These are phyloP conservation scores for Globisporangium mamillatum DNA, from an alignment of 352 stramenopile species.

Conservation along the genomic window DNA sequence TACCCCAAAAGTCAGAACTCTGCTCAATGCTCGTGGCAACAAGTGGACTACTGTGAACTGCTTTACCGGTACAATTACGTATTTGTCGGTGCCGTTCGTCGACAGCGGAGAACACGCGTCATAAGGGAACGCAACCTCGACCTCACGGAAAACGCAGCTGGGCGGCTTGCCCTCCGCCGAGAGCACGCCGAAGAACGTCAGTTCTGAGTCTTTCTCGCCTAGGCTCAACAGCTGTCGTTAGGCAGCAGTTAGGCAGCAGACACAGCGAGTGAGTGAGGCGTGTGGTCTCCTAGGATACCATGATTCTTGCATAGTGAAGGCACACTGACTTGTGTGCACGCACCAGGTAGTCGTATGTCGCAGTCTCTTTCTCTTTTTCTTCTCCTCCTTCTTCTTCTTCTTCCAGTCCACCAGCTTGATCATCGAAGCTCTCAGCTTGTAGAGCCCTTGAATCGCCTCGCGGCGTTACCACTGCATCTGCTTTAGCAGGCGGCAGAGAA, in stretches of 20 bases:
- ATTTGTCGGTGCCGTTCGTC: constrained; percentile 44
- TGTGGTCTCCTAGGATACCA: neutral
- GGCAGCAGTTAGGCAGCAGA: neutral
- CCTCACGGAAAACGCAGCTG: constrained; percentile 49
- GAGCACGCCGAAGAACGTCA: constrained; percentile 51
- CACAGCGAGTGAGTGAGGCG: neutral
- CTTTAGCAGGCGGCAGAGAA: neutral
- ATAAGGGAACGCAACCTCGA: constrained; percentile 50
- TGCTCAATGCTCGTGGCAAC: neutral
- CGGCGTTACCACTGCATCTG: neutral
- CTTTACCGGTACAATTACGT: constrained; percentile 58
- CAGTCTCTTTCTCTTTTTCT: no score
- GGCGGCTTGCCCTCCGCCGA: constrained; percentile 53
- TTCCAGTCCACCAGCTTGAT: neutral
- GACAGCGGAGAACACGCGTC: constrained; percentile 51
- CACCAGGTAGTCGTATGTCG: constrained; percentile 52
- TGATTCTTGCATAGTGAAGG: neutral
- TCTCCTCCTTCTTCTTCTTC: neutral
- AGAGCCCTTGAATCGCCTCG: neutral
- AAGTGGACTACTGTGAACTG: neutral
- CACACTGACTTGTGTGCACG: neutral
- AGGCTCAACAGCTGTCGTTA: constrained; percentile 32
- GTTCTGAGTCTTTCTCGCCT: constrained; percentile 37
- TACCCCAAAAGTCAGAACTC: neutral
- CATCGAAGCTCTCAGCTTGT: neutral